Evolutionary conservation across 192 early-diverging fungal genomes (phyloP).

Genomic region (Podila clonocystis): DNA sequence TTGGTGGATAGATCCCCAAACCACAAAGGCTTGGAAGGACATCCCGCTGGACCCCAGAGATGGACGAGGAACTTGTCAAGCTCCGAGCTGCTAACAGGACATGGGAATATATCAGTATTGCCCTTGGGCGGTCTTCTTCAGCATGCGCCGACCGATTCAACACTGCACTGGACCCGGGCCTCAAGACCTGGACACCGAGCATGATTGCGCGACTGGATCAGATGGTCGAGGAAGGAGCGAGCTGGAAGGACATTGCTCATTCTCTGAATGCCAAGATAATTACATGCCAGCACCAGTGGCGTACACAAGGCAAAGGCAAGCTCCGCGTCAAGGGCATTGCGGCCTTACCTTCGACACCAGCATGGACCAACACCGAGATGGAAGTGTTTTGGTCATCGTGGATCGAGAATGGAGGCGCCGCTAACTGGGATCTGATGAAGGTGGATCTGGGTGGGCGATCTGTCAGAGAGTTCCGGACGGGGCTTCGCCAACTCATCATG

Average conservation of each 20-base stretch:
- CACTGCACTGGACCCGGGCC: conserved; percentile 19
- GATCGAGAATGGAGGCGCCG: background rate
- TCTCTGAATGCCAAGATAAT: background rate
- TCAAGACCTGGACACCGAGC: conserved; percentile 30
- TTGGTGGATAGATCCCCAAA: background rate
- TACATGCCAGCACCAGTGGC: conserved; percentile 43
- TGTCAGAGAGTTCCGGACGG: background rate
- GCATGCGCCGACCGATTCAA: conserved; percentile 36
- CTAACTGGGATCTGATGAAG: conserved; percentile 13
- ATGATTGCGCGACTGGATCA: conserved; percentile 42
- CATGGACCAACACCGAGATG: conserved; percentile 13
- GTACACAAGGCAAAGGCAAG: conserved; percentile 19
- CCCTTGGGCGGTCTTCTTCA: conserved; percentile 2
- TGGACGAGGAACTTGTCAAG: conserved; percentile 6
- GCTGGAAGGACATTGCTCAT: conserved; percentile 16
- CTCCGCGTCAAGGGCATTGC: conserved; percentile 16
- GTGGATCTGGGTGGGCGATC: background rate
- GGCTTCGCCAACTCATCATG: conserved; percentile 8
- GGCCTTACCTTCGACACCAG: background rate
- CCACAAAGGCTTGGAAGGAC: background rate
- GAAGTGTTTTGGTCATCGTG: conserved; percentile 24
- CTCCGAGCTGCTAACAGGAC: conserved; percentile 14
- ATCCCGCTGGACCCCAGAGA: conserved; percentile 12
- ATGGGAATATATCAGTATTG: conserved; percentile 28
- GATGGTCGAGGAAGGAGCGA: conserved; percentile 24